Conservation (phyloP, 345 rosid species). For the Theobroma cacao region DNA sequence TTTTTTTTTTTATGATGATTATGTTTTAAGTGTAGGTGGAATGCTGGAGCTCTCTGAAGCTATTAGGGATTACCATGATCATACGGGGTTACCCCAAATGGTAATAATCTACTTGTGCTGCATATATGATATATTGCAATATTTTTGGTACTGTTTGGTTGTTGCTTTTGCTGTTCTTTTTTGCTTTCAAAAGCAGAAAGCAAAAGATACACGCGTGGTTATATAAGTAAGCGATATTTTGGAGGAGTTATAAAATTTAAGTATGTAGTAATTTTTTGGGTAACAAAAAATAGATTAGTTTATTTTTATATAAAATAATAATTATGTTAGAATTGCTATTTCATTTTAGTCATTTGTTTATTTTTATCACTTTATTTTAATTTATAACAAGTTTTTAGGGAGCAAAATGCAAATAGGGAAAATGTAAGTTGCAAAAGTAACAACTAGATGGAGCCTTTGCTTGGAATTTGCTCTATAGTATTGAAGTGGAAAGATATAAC, state of each 20-base stretch:
- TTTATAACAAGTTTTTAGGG: background rate
- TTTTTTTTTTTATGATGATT: background rate
- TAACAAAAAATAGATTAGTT: background rate
- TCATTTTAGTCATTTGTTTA: background rate
- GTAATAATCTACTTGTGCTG: conserved; percentile 30
- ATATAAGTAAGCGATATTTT: background rate
- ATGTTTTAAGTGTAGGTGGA: conserved; percentile 44
- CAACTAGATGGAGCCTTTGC: background rate
- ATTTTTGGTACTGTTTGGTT: background rate
- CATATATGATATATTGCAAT: background rate
- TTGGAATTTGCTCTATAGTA: background rate
- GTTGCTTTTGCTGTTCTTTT: background rate
- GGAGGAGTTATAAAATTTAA: background rate
- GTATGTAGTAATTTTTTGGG: background rate
- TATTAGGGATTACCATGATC: conserved; percentile 90
- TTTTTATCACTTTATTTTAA: background rate
- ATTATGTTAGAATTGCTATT: background rate
- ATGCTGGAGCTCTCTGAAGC: conserved; percentile 95
- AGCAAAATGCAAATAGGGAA: background rate
- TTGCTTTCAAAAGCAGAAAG: background rate
- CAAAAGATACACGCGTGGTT: background rate
- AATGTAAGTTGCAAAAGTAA: background rate
- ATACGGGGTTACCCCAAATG: conserved; percentile 76
- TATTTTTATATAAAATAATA: background rate
- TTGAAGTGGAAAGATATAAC: background rate